Base-by-base conservation (phyloP, 495 filamentous ascomycete species). In the Trichoderma parareesei region DNA sequence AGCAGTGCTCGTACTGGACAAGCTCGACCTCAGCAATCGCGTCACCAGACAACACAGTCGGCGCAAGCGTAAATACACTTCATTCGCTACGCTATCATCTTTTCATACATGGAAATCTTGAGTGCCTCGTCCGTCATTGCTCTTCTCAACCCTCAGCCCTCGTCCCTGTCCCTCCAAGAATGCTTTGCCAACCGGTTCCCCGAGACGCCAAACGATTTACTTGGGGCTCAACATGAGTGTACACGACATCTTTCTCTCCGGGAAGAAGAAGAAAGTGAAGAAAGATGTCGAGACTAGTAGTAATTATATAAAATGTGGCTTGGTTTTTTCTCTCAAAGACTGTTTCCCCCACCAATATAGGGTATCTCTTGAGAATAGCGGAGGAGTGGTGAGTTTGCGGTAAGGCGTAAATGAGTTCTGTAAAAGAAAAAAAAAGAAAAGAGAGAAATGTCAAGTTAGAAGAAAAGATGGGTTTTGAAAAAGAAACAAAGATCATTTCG, bases 141-240 rank as follows among this genome's bases (percentile, higher is more conserved):
- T 35, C 27, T 37, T 57, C 16, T 27, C 37, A 20, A 57, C 0
- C 53, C 53, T 16, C 53, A 33, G 20, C 9, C 20, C 10, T 27
- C 14, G 16, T 18, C 20, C 18, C 9, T 35, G 49, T 57, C 53
- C 53, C 53, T 57, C 53, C 53, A 57, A 57, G 27, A 57, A 3
- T 27, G 53, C 53, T 57, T 57, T 57, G 53, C 53, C 53, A 14
- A 57, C 53, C 53, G 20, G 27, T 57, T 57, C 27, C 53, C 53
- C 53, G 27, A 57, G 53, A 57, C 53, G 53, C 53, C 53, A 57
- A 57, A 57, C 53, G 53, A 57, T 57, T 35, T 57, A 57, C 53
- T 57, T 57, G 53, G 53, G 37, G 53, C 53, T 57, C 53, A 57
- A 57, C 53, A 57, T 37, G 37, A 57, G 27, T 27, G 33, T 27